Evolutionary conservation across 1,284 basidiomycete species (phyloP).

Genomic region (Boletus holoroseus): DNA sequence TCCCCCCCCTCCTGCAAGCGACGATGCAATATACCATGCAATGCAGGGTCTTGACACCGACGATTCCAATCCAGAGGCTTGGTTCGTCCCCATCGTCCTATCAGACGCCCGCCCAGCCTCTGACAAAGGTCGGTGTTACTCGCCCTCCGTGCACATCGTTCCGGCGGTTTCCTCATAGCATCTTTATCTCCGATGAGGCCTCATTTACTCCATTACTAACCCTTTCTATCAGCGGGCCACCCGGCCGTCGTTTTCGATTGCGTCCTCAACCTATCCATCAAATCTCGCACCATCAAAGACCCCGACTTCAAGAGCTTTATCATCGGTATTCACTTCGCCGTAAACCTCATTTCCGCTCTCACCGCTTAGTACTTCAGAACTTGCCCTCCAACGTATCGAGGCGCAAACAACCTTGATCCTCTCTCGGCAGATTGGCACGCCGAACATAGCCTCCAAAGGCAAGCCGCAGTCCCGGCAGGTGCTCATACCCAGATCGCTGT

Average conservation of each 20-base stretch:
- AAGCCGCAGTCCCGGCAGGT: slow-evolving; percentile 53
- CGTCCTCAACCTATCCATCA: slow-evolving; percentile 55
- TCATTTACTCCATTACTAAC: neutral
- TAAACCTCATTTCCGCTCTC: slow-evolving; percentile 4
- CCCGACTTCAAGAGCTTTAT: slow-evolving; percentile 62
- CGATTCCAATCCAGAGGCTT: slow-evolving; percentile 36
- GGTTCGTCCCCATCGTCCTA: slow-evolving; percentile 68
- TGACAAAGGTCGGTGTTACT: slow-evolving; percentile 57
- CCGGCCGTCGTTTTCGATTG: slow-evolving; percentile 65
- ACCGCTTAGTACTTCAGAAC: slow-evolving; percentile 40
- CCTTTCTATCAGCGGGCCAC: slow-evolving; percentile 50
- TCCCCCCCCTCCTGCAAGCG: slow-evolving; percentile 52
- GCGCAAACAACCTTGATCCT: slow-evolving; percentile 50
- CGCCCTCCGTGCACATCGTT: slow-evolving; percentile 7
- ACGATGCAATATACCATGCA: slow-evolving; percentile 51
- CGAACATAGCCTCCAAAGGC: slow-evolving; percentile 69
- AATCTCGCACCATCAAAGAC: slow-evolving; percentile 52
- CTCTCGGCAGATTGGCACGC: slow-evolving; percentile 59
- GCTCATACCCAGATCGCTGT: slow-evolving; percentile 44
- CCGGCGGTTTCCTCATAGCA: neutral
- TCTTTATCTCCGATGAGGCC: slow-evolving; percentile 7
- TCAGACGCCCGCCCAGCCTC: slow-evolving; percentile 55
- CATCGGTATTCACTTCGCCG: slow-evolving; percentile 44
- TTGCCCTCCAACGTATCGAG: slow-evolving; percentile 63
- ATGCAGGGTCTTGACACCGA: slow-evolving; percentile 47